Percentiles rank a stretch among this genome's conserved stretches.
phyloP scores from a whole-genome alignment of 169 alveolate genomes.

The Babesia sp. region DNA sequence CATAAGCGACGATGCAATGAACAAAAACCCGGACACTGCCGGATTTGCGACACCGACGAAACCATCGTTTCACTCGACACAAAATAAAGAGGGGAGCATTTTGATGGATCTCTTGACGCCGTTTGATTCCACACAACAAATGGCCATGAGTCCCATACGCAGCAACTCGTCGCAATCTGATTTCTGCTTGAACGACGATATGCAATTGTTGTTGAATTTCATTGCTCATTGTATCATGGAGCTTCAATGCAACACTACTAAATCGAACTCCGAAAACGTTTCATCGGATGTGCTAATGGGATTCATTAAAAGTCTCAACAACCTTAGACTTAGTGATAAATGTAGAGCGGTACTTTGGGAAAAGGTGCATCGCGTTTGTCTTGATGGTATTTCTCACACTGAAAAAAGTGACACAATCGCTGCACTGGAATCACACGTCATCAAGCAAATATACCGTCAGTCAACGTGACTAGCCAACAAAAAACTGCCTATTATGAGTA shows the following conservation, averaged over 20 bases:
- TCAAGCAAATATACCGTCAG: too few relatives aligned
- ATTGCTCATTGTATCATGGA: constrained; percentile 7
- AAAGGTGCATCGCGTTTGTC: constrained; percentile 7
- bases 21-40: background rate
- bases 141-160: background rate
- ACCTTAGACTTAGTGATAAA: background rate
- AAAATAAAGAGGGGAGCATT: background rate
- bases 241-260: background rate
- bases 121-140: background rate
- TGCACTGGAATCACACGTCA: too few relatives aligned
- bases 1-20: background rate
- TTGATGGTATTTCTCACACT: background rate
- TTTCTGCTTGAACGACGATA: background rate
- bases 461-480: too few relatives aligned
- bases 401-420: too few relatives aligned
- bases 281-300: background rate
- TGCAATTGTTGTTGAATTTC: background rate
- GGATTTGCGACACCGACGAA: constrained; percentile 4
- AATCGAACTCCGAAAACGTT: background rate
- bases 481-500: too few relatives aligned
- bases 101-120: constrained; percentile 14
- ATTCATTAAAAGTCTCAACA: background rate
- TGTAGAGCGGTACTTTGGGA: background rate
- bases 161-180: background rate
- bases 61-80: background rate